phyloP scores from a whole-genome alignment of 2,329 filamentous ascomycete species.

The Paraphoma sp. region DNA sequence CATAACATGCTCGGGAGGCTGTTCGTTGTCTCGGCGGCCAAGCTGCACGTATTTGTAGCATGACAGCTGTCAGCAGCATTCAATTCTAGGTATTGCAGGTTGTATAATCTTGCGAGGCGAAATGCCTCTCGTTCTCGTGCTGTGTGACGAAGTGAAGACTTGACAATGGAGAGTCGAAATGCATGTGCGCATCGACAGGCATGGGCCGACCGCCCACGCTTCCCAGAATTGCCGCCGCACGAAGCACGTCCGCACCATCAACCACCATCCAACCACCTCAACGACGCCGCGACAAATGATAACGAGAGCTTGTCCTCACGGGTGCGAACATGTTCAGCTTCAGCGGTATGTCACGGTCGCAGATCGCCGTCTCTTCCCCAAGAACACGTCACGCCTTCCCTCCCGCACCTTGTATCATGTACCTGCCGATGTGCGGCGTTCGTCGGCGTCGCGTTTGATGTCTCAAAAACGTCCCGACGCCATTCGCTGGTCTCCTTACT shows the following conservation, averaged over 20 bases:
- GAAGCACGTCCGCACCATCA: slow-evolving; percentile 4
- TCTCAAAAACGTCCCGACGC: background rate
- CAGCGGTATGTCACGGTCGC: slow-evolving; percentile 38
- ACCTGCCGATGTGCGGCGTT: background rate
- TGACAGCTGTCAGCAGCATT: slow-evolving; percentile 9
- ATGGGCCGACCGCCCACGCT: slow-evolving; percentile 5
- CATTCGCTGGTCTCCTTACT: too few species aligned
- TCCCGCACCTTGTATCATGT: background rate
- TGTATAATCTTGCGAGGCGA: background rate
- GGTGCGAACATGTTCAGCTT: slow-evolving; percentile 44
- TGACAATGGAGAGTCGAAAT: slow-evolving; percentile 12
- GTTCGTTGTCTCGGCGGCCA: background rate
- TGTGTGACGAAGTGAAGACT: background rate
- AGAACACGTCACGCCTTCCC: slow-evolving; percentile 3
- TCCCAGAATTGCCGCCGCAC: slow-evolving; percentile 14
- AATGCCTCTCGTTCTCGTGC: background rate
- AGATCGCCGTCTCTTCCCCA: slow-evolving; percentile 2
- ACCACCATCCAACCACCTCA: slow-evolving; percentile 6
- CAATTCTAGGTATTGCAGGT: background rate
- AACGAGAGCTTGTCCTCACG: background rate
- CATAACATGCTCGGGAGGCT: slow-evolving; percentile 1
- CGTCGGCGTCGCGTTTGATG: background rate
- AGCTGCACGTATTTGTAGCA: background rate
- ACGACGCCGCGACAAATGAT: slow-evolving; percentile 4
- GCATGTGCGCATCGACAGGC: slow-evolving; percentile 17